Conservation (phyloP, 495 filamentous ascomycete genomes). For the Rhypophila decipiens region DNA sequence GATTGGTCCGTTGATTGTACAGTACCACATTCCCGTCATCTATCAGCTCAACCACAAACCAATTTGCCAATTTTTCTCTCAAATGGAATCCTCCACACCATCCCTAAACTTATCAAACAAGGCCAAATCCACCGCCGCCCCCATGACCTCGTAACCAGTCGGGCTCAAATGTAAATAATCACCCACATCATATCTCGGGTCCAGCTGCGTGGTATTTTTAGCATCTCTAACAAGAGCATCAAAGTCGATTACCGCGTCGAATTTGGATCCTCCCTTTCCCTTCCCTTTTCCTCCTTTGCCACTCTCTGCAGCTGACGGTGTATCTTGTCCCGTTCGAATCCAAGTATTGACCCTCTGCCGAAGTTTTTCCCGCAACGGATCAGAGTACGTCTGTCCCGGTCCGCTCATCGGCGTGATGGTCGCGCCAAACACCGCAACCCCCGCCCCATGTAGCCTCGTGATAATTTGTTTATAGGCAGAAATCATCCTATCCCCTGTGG, state of each 20-base stretch:
- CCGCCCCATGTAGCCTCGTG: slow-evolving; percentile 41
- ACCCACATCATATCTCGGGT: slow-evolving; percentile 46
- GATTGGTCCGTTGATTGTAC: no score
- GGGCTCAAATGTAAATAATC: slow-evolving; percentile 61
- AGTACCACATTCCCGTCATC: no score
- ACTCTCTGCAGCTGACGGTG: not conserved
- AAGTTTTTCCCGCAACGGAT: slow-evolving; percentile 43
- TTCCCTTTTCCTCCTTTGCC: not conserved
- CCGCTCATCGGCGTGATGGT: slow-evolving; percentile 59
- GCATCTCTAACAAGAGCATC: slow-evolving; percentile 47
- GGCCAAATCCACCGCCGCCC: slow-evolving; percentile 45
- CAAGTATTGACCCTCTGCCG: slow-evolving; percentile 54
- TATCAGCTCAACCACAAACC: no score
- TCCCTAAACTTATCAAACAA: slow-evolving; percentile 35
- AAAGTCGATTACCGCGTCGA: slow-evolving; percentile 61
- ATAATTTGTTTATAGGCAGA: slow-evolving; percentile 52
- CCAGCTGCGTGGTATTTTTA: slow-evolving; percentile 34
- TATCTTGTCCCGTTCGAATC: slow-evolving; percentile 43
- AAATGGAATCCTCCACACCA: no score
- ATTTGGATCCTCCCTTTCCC: slow-evolving; percentile 26
- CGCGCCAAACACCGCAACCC: slow-evolving; percentile 48
- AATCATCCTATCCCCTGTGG: slow-evolving; percentile 44
- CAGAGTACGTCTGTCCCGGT: slow-evolving; percentile 37
- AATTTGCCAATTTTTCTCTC: no score
- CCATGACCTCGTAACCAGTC: slow-evolving; percentile 51